A percentile compares a stretch with the other conserved stretches of the same genome.
Conservation (phyloP, 2,329 filamentous ascomycete species). For the Alternaria sp. region DNA sequence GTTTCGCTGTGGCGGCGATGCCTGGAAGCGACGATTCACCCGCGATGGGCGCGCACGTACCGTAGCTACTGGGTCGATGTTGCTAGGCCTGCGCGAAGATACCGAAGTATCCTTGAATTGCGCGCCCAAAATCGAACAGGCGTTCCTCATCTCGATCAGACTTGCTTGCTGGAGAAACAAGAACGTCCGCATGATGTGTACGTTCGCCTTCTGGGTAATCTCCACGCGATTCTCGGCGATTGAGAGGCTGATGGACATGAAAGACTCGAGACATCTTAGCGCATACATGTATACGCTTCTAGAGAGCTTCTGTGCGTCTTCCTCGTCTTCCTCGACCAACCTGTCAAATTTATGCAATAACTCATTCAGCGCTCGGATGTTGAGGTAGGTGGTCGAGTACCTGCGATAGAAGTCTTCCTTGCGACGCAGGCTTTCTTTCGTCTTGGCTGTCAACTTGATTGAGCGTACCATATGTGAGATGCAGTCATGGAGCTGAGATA, state of each 20-base stretch:
- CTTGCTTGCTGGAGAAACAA: conserved; percentile 67
- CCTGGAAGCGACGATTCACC: conserved; percentile 40
- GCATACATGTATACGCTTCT: conserved; percentile 47
- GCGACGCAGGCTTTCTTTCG: conserved; percentile 53
- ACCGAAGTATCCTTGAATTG: conserved; percentile 44
- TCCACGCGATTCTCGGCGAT: conserved; percentile 53
- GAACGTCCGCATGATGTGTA: conserved; percentile 65
- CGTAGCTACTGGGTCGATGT: conserved; percentile 35
- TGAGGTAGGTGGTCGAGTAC: conserved; percentile 64
- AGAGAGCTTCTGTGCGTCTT: conserved; percentile 54
- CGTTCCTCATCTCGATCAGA: conserved; percentile 67
- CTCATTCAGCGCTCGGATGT: conserved; percentile 65
- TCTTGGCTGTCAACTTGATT: conserved; percentile 51
- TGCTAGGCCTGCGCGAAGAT: conserved; percentile 34
- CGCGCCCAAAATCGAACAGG: conserved; percentile 61
- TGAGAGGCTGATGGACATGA: conserved; percentile 49
- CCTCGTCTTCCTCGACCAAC: conserved; percentile 60
- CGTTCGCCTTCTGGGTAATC: conserved; percentile 64
- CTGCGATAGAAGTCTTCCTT: conserved; percentile 61
- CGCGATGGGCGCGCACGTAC: conserved; percentile 44
- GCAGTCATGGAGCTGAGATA: conserved; percentile 59
- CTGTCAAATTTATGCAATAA: conserved; percentile 61
- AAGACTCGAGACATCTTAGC: conserved; percentile 48
- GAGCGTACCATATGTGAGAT: conserved; percentile 50
- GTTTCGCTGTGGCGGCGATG: conserved; percentile 47